Base-by-base conservation (phyloP, 148 eudicot genomes). In the Euryodendron excelsum region DNA sequence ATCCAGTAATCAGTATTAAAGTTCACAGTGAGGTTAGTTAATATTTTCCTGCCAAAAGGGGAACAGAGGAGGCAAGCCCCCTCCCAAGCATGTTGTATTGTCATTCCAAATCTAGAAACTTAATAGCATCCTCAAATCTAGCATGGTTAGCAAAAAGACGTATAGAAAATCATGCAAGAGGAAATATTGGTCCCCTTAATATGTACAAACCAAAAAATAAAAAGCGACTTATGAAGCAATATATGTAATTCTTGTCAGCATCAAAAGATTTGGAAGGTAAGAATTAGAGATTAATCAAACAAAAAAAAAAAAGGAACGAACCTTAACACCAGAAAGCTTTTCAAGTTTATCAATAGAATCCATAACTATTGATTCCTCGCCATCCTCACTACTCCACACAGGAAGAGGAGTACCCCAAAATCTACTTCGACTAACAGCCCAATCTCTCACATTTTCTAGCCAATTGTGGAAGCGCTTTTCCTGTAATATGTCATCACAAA, bases 341-440 rank as follows among this genome's bases (percentile, higher is more conserved):
- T 92, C 97, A 69, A 96, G 88, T 78, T 90, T 89, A 48, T 86
- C 92, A 74, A 92, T 76, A 30, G 98, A 92, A 69, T 90, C 90
- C 76, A 96, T 91, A 41, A 96, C 92, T 70, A 83, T 83, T 74
- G 76, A 82, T 81, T 96, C 98, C 80, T 85, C 88, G 28, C 97
- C 94, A 82, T 96, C 95, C 30, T 90, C 89, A 82, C 99, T 96
- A 67, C 86, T 85, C 99, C 98, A 93, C 17, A 93, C 77, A 28
- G 98, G 99, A 82, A 96, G 97, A 82, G 99, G 99, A 18, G 98
- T 96, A 39, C 98, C 99, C 99, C 99, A 96, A 78, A 93, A 96
- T 83, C 99, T 86, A 85, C 98, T 96, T 82, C 99, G 89, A 85
- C 98, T 93, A 33, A 96, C 91, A 48, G 98, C 97, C 99, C 99